Percentiles rank a stretch among this genome's conserved stretches.
These are phyloP conservation scores for Linnemannia elongata DNA, from an alignment of 192 early-diverging fungal genomes.

Conservation along the genomic window DNA sequence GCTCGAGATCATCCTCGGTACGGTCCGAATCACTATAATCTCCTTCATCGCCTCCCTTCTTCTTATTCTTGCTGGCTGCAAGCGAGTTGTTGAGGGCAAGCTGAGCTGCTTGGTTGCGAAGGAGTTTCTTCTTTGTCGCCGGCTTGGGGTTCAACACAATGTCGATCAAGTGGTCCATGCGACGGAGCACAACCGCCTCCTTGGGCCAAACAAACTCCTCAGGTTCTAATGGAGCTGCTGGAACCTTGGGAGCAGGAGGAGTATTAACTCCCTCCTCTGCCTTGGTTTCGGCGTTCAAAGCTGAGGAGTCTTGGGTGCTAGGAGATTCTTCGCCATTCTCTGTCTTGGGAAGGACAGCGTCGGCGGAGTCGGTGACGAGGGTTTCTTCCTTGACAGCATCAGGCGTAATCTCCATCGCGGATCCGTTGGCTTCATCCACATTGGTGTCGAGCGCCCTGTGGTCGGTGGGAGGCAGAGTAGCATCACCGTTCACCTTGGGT, in stretches of 20 bases:
- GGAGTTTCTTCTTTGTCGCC: slow-evolving; percentile 59
- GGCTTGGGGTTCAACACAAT: slow-evolving; percentile 66
- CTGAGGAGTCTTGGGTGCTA: neutral
- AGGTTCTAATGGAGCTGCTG: slow-evolving; percentile 28
- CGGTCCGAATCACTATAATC: slow-evolving; percentile 28
- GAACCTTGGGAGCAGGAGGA: neutral
- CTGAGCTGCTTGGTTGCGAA: slow-evolving; percentile 44
- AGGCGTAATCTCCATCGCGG: slow-evolving; percentile 8
- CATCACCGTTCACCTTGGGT: neutral
- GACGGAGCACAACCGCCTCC: slow-evolving; percentile 66
- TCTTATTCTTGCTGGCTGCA: slow-evolving; percentile 35
- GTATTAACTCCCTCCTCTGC: slow-evolving; percentile 3
- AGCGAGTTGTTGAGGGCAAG: slow-evolving; percentile 46
- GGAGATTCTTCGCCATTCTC: neutral
- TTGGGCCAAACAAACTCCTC: slow-evolving; percentile 68
- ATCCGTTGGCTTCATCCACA: neutral
- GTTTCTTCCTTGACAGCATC: neutral
- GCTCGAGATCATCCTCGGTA: slow-evolving; percentile 34
- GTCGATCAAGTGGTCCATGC: slow-evolving; percentile 66
- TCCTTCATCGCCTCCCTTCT: slow-evolving; percentile 25
- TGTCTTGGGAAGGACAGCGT: neutral
- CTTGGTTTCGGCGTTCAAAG: neutral
- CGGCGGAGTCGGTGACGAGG: neutral
- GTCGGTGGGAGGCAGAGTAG: neutral
- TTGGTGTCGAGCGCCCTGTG: neutral